These are phyloP conservation scores for Sedum album DNA, from an alignment of 164 flowering plant species.

Conservation along the genomic window DNA sequence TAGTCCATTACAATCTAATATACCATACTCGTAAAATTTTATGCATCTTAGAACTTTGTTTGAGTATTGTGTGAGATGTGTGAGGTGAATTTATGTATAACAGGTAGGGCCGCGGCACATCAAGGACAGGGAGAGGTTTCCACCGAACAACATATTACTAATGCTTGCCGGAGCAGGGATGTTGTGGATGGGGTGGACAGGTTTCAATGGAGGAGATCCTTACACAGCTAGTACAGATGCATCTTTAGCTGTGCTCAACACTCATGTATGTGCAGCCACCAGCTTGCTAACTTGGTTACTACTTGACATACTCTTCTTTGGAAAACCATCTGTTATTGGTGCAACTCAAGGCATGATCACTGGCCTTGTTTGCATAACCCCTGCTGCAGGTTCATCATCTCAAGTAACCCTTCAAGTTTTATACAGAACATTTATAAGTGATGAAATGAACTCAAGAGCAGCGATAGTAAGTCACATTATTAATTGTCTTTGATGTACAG, in stretches of 20 bases:
- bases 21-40: background rate
- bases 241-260: constrained; percentile 6
- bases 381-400: background rate
- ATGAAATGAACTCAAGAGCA: background rate
- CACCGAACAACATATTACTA: constrained; percentile 5
- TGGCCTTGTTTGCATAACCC: constrained; percentile 1
- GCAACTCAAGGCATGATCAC: constrained; percentile 7
- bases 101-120: constrained; percentile 3
- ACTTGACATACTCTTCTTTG: constrained; percentile 5
- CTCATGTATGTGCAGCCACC: constrained; percentile 5
- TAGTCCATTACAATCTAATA: background rate
- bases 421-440: too few relatives aligned
- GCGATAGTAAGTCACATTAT: background rate
- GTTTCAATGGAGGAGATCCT: constrained; percentile 8
- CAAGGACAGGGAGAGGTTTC: constrained; percentile 8
- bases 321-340: constrained; percentile 5
- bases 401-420: too few relatives aligned
- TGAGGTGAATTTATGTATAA: background rate
- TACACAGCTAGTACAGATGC: constrained; percentile 7
- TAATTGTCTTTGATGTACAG: constrained; percentile 10
- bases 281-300: constrained; percentile 7
- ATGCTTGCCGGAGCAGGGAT: constrained; percentile 7
- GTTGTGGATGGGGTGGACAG: constrained; percentile 7
- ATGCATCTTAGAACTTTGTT: background rate
- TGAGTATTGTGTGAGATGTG: background rate